Conservation (phyloP, 2,329 filamentous ascomycete genomes). For the Xylariaceae sp. region DNA sequence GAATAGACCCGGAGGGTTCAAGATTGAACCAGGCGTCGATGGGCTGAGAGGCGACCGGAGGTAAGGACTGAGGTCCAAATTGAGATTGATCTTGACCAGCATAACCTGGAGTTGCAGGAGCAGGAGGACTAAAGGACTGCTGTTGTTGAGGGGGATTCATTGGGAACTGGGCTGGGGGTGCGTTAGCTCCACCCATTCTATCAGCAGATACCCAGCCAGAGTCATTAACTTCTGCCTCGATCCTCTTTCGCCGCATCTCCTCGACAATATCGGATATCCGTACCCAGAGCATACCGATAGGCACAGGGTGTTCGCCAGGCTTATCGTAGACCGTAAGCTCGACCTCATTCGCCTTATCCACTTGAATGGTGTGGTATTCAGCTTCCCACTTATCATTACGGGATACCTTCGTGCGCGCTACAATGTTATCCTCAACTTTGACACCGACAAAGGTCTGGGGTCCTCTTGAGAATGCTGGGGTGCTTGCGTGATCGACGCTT, state of each 20-base stretch:
- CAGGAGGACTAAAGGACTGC: constrained; percentile 38
- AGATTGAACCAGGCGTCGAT: constrained; percentile 97
- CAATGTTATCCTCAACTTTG: constrained; percentile 92
- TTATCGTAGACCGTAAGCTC: constrained; percentile 98
- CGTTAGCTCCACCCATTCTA: constrained; percentile 64
- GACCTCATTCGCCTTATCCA: constrained; percentile 98
- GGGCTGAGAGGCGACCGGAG: constrained; percentile 51
- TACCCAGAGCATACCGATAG: constrained; percentile 94
- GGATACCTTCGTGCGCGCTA: constrained; percentile 80
- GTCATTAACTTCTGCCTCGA: constrained; percentile 91
- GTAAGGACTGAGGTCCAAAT: constrained; percentile 37
- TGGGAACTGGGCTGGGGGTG: constrained; percentile 53
- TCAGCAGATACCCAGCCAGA: constrained; percentile 97
- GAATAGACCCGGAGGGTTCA: constrained; percentile 88
- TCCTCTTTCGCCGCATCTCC: constrained; percentile 94
- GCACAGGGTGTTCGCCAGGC: constrained; percentile 81
- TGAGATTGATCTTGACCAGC: constrained; percentile 23
- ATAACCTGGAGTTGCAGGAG: constrained; percentile 37
- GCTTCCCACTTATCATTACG: constrained; percentile 88
- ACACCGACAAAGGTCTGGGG: constrained; percentile 95
- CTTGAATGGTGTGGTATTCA: constrained; percentile 86
- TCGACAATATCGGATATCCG: constrained; percentile 96
- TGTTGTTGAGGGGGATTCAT: constrained; percentile 46
- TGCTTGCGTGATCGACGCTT: constrained; percentile 89
- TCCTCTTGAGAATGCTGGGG: constrained; percentile 77